Conservation (phyloP, 2,329 filamentous ascomycete species). For the Eutypella sp. region DNA sequence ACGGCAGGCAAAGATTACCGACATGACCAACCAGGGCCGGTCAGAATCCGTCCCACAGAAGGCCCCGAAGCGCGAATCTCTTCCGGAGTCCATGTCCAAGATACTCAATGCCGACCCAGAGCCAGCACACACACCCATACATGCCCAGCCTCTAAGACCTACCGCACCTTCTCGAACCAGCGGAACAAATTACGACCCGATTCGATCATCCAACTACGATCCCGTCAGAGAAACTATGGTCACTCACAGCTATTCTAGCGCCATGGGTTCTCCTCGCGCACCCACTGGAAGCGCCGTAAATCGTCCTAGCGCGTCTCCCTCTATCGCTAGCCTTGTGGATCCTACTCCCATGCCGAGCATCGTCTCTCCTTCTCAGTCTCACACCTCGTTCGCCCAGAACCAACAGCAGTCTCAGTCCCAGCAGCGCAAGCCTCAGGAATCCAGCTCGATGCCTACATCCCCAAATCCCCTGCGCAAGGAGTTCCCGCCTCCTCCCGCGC, state of each 20-base stretch:
- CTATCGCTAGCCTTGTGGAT: conserved; percentile 86
- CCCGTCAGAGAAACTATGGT: conserved; percentile 59
- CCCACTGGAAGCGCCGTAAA: conserved; percentile 42
- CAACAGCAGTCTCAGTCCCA: conserved; percentile 23
- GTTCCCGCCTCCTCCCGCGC: conserved; percentile 30
- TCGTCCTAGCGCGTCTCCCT: conserved; percentile 82
- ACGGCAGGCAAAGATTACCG: conserved; percentile 36
- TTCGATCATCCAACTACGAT: conserved; percentile 69
- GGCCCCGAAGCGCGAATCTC: conserved; percentile 47
- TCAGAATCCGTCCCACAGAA: conserved; percentile 35
- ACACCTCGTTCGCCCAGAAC: conserved; percentile 29
- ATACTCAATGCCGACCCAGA: conserved; percentile 51
- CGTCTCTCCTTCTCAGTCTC: conserved; percentile 34
- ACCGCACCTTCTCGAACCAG: conserved; percentile 53
- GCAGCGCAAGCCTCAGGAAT: conserved; percentile 28
- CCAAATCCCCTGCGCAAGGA: conserved; percentile 35
- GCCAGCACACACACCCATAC: conserved; percentile 38
- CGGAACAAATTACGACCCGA: conserved; percentile 84
- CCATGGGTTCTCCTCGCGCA: conserved; percentile 48
- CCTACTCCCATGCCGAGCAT: conserved; percentile 44
- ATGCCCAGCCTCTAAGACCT: conserved; percentile 37
- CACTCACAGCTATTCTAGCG: conserved; percentile 42
- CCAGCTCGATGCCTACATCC: conserved; percentile 36
- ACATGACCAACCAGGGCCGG: conserved; percentile 27
- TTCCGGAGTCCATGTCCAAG: conserved; percentile 48